These are phyloP conservation scores for Parafenestella ontariensis DNA, from an alignment of 2,329 filamentous ascomycete genomes.

Conservation along the genomic window DNA sequence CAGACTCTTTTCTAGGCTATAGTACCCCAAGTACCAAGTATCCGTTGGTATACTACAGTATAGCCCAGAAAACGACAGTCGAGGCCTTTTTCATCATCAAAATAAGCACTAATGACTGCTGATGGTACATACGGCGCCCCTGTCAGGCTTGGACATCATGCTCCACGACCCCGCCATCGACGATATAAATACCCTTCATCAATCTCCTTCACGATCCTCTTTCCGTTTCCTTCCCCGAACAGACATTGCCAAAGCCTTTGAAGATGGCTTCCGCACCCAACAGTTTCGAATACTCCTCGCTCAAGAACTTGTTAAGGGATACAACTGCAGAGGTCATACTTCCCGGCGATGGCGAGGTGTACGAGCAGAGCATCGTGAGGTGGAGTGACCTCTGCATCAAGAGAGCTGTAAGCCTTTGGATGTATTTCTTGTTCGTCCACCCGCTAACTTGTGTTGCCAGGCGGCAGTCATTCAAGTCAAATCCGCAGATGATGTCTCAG, in stretches of 20 bases:
- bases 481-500: conserved; percentile 28
- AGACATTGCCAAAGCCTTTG: neutral
- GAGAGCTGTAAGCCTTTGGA: conserved; percentile 27
- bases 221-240: neutral
- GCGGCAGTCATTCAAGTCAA: conserved; percentile 29
- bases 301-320: conserved; percentile 26
- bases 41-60: too few species aligned
- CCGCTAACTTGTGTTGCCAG: too few species aligned
- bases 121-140: too few species aligned
- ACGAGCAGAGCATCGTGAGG: conserved; percentile 33
- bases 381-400: conserved; percentile 42
- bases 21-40: too few species aligned
- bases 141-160: too few species aligned
- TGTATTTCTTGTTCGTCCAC: too few species aligned
- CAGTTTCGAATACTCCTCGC: conserved; percentile 23
- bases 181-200: too few species aligned
- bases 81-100: too few species aligned
- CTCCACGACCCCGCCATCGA: too few species aligned
- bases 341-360: conserved; percentile 28
- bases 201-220: neutral
- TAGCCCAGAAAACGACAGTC: too few species aligned
- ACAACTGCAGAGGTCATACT: conserved; percentile 29
- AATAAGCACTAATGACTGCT: too few species aligned
- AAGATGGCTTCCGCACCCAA: conserved; percentile 15
- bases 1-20: too few species aligned